Percentiles rank a stretch among this genome's conserved stretches.
phyloP scores from a whole-genome alignment of 345 rosid species.

The Eucalyptus marginata region DNA sequence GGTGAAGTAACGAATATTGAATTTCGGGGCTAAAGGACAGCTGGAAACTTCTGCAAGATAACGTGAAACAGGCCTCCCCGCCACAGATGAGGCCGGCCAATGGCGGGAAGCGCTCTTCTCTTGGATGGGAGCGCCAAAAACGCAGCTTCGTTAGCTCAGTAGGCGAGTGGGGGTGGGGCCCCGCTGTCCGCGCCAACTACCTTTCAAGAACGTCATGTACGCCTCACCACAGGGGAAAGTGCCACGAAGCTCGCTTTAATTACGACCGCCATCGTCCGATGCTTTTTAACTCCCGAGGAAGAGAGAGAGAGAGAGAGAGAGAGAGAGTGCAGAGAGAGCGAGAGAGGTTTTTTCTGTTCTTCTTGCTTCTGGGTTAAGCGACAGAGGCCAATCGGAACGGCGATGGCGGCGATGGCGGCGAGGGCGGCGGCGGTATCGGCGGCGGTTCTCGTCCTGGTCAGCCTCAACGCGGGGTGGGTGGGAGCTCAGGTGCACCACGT shows the following conservation, averaged over 20 bases:
- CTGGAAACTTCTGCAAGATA: neutral
- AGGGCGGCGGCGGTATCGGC: neutral
- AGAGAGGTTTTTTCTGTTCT: no score
- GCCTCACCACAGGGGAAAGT: neutral
- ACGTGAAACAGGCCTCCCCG: neutral
- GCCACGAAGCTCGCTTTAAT: neutral
- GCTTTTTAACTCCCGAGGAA: neutral
- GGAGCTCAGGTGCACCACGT: constrained; percentile 46
- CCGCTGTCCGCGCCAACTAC: neutral
- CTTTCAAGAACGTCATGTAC: neutral
- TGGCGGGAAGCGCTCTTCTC: neutral
- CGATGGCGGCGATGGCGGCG: no score
- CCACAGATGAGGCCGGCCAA: neutral
- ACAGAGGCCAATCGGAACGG: no score
- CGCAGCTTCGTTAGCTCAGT: neutral
- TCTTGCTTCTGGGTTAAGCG: no score
- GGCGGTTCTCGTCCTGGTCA: neutral
- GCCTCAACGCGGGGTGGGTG: constrained; percentile 5
- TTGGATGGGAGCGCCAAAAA: neutral
- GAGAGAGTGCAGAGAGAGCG: no score
- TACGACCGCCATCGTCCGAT: neutral
- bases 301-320: neutral
- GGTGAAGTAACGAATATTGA: neutral
- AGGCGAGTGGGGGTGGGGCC: neutral
- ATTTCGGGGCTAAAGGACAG: neutral